These are phyloP conservation scores for Backusella australiensis DNA, from an alignment of 192 early-diverging fungal species.

Conservation along the genomic window DNA sequence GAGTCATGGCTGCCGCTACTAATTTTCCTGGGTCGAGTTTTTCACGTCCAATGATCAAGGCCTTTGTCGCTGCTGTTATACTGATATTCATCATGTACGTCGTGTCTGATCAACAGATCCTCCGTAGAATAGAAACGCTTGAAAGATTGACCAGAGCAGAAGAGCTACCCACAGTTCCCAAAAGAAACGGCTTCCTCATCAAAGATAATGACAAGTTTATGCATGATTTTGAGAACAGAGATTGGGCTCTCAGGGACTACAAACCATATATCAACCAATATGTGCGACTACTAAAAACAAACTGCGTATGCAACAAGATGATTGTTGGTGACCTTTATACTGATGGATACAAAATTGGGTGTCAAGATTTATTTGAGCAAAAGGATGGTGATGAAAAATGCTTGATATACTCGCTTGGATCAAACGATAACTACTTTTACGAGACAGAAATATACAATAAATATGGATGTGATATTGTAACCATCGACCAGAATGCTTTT, in stretches of 20 bases:
- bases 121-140: not conserved
- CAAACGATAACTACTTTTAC: not conserved
- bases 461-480: not conserved
- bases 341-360: slow-evolving; percentile 8
- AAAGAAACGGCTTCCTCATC: not conserved
- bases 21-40: not conserved
- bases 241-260: not conserved
- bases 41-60: slow-evolving; percentile 1
- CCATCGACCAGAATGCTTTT: not conserved
- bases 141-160: not conserved
- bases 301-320: not conserved
- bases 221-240: not conserved
- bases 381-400: not conserved
- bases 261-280: not conserved
- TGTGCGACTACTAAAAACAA: not conserved
- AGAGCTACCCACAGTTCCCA: not conserved
- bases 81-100: not conserved
- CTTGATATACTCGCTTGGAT: not conserved
- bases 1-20: not conserved
- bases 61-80: not conserved
- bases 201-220: not conserved
- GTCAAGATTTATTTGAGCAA: not conserved
- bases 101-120: not conserved
- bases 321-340: not conserved
- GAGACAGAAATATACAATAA: not conserved